Conservation (phyloP, 305 asterid genomes). For the Solanum hybrid region DNA sequence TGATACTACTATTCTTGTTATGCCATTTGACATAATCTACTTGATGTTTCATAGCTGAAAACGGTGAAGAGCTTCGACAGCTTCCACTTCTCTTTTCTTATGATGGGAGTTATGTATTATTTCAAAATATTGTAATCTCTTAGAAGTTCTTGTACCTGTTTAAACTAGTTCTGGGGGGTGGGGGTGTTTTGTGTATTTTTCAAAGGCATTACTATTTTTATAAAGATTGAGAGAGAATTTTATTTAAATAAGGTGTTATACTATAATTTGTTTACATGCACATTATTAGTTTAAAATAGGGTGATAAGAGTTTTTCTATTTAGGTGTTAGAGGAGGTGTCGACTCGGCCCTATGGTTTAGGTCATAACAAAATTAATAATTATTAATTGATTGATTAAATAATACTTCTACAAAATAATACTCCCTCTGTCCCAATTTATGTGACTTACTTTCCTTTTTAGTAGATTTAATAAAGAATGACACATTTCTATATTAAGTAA, state of each 20-base stretch:
- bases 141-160: neutral
- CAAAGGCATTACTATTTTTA: neutral
- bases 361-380: neutral
- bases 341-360: neutral
- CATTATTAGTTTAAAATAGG: neutral
- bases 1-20: neutral
- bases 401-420: too few relatives aligned
- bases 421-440: too few relatives aligned
- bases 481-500: too few relatives aligned
- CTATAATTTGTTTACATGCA: neutral
- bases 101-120: neutral
- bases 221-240: neutral
- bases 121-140: neutral
- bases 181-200: too few relatives aligned
- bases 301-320: neutral
- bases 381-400: too few relatives aligned
- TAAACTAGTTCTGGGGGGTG: too few relatives aligned
- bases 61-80: neutral
- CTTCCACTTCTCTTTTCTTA: neutral
- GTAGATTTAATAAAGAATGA: too few relatives aligned
- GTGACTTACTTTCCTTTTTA: too few relatives aligned
- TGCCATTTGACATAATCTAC: neutral
- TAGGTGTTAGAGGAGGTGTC: neutral
- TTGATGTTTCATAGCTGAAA: neutral
- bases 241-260: neutral